These are phyloP conservation scores for Mycena filopes DNA, from an alignment of 768 basidiomycete species.

Conservation along the genomic window DNA sequence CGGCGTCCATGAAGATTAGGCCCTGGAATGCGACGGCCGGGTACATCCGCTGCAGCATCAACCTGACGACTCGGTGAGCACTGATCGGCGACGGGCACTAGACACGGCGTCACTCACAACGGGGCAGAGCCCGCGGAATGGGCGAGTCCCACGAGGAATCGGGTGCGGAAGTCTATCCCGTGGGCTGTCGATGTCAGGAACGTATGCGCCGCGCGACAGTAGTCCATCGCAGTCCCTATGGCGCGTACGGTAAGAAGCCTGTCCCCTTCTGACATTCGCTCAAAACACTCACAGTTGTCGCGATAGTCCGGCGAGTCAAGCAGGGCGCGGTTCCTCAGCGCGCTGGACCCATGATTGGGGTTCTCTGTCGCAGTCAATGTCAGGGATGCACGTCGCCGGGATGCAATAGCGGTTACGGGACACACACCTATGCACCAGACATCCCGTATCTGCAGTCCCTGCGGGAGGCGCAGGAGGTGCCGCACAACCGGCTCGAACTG, in stretches of 20 bases:
- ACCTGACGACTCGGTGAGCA: constrained; percentile 14
- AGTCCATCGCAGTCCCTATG: constrained; percentile 28
- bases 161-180: constrained; percentile 26
- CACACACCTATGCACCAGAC: constrained; percentile 2
- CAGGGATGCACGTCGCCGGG: too few species aligned
- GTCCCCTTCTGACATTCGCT: not conserved
- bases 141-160: constrained; percentile 24
- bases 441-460: constrained; percentile 13
- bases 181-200: constrained; percentile 25
- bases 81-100: not conserved
- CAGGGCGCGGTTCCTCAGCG: not conserved
- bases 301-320: not conserved
- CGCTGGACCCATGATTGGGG: not conserved
- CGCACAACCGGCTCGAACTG: constrained; percentile 22
- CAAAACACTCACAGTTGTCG: not conserved
- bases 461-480: constrained; percentile 11
- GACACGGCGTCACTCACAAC: too few species aligned
- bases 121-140: constrained; percentile 33
- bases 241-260: not conserved
- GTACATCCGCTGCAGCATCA: constrained; percentile 26
- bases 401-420: too few species aligned
- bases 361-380: not conserved
- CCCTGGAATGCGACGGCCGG: constrained; percentile 23
- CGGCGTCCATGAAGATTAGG: constrained; percentile 33
- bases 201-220: constrained; percentile 23